Evolutionary conservation across 164 flowering plant species (phyloP).

Genomic region (Annona cherimola): DNA sequence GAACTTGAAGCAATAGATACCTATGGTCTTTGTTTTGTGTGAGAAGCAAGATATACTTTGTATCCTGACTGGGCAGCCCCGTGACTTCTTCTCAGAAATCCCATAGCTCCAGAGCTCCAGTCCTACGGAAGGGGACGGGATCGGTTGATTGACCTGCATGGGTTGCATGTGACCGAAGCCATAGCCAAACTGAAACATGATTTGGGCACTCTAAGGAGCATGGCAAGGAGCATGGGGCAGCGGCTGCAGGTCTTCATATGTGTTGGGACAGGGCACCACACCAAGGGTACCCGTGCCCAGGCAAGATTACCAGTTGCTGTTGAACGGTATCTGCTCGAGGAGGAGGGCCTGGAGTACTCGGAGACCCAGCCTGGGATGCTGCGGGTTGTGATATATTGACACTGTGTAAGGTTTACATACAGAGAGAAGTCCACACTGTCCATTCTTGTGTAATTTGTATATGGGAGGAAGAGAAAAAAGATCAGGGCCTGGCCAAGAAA

Average conservation of each 20-base stretch:
- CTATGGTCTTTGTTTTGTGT: neutral
- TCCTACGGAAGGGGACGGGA: slow-evolving; percentile 58
- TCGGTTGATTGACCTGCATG: slow-evolving; percentile 87
- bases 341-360: slow-evolving; percentile 76
- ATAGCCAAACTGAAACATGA: slow-evolving; percentile 78
- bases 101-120: slow-evolving; percentile 41
- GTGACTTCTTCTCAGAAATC: slow-evolving; percentile 45
- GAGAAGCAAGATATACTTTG: neutral
- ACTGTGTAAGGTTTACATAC: slow-evolving; percentile 29
- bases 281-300: slow-evolving; percentile 83
- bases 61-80: neutral
- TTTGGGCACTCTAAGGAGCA: slow-evolving; percentile 50
- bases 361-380: slow-evolving; percentile 97
- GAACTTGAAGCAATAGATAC: no score
- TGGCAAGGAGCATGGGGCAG: slow-evolving; percentile 73
- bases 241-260: slow-evolving; percentile 73
- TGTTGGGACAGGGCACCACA: slow-evolving; percentile 97
- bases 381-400: slow-evolving; percentile 80
- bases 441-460: slow-evolving; percentile 49
- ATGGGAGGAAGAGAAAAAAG: slow-evolving; percentile 29
- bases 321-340: slow-evolving; percentile 79
- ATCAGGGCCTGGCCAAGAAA: slow-evolving; percentile 10
- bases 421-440: slow-evolving; percentile 20
- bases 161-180: slow-evolving; percentile 89
- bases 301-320: slow-evolving; percentile 88